These are phyloP conservation scores for Cytospora chrysosperma DNA, from an alignment of 2,329 filamentous ascomycete species.

Conservation along the genomic window DNA sequence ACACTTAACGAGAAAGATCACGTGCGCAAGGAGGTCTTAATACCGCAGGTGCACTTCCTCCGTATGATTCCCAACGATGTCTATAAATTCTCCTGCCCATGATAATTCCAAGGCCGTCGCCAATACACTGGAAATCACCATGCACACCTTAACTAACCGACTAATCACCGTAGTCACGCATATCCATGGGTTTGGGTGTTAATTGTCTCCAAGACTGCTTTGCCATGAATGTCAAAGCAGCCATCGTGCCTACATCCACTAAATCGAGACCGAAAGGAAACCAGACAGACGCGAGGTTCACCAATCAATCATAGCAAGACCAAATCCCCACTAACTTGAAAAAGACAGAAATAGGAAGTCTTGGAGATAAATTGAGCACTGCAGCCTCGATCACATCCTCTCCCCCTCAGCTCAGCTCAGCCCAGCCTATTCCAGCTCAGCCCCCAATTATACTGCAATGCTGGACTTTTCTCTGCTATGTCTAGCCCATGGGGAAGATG, in stretches of 20 bases:
- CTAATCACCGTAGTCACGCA: neutral
- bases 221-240: neutral
- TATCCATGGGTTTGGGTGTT: neutral
- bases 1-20: neutral
- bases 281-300: neutral
- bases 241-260: neutral
- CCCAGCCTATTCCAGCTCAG: neutral
- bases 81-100: neutral
- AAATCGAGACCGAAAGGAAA: neutral
- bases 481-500: neutral
- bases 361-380: neutral
- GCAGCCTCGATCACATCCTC: neutral
- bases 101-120: neutral
- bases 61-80: neutral
- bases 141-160: neutral
- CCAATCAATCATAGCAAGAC: neutral
- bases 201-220: neutral
- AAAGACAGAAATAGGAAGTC: neutral
- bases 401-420: neutral
- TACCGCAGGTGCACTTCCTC: neutral
- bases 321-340: neutral
- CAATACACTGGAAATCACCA: neutral
- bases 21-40: neutral
- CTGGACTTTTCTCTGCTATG: neutral
- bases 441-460: neutral